Evolutionary conservation across 176 grass and related monocot genomes (phyloP).

Genomic region (Melocanna baccifera): DNA sequence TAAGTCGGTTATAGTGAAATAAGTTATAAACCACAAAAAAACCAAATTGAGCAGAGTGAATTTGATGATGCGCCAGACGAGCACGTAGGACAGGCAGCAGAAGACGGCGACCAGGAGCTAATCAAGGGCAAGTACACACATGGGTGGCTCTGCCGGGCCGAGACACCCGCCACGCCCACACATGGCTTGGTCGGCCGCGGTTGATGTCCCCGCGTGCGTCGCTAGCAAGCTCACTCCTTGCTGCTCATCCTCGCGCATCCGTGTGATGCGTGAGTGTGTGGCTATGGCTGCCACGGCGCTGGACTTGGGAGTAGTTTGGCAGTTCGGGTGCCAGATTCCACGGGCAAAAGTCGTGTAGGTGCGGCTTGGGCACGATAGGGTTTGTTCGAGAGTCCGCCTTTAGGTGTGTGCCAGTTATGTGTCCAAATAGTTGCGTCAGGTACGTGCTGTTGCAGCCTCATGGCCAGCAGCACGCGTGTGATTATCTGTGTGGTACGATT

Average conservation of each 20-base stretch:
- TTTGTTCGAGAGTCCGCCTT: not conserved
- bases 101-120: not conserved
- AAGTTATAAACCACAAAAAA: too few relatives aligned
- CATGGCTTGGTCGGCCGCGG: not conserved
- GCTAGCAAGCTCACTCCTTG: not conserved
- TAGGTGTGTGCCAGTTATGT: not conserved
- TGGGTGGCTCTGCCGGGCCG: constrained; percentile 8
- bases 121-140: not conserved
- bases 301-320: not conserved
- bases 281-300: not conserved
- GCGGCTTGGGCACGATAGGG: not conserved
- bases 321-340: not conserved
- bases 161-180: not conserved
- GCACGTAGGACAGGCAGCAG: not conserved
- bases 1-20: too few relatives aligned
- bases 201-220: not conserved
- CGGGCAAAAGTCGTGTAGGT: not conserved
- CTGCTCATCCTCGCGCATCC: not conserved
- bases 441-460: not conserved
- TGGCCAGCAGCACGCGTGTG: not conserved
- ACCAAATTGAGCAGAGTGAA: too few relatives aligned
- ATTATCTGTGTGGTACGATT: constrained; percentile 13
- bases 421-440: not conserved
- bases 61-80: not conserved
- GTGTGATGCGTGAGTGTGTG: not conserved